These are phyloP conservation scores for Colletotrichum sp. DNA, from an alignment of 2,329 filamentous ascomycete species.

Conservation along the genomic window DNA sequence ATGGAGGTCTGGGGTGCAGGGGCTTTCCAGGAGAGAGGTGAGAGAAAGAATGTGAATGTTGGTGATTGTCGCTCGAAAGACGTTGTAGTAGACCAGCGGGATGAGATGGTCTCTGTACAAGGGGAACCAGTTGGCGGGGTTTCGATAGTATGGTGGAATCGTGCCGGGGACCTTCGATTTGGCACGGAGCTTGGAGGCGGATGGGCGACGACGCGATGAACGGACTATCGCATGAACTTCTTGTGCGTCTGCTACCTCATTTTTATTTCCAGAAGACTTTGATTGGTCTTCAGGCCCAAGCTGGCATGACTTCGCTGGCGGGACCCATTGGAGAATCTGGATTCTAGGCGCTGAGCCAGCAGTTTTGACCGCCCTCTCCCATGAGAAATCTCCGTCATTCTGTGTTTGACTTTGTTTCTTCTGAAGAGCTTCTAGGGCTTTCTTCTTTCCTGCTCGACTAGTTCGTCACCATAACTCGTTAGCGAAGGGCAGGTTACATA, in stretches of 20 bases:
- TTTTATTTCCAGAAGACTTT: background rate
- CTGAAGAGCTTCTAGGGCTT: background rate
- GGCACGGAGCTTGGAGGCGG: background rate
- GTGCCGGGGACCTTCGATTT: background rate
- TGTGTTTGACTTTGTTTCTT: background rate
- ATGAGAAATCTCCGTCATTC: no score
- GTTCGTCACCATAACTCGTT: background rate
- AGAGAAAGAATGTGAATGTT: constrained; percentile 36
- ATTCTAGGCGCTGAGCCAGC: background rate
- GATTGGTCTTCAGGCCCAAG: background rate
- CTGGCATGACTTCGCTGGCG: background rate
- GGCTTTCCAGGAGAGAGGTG: constrained; percentile 20
- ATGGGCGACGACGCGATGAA: background rate
- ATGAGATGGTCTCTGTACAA: constrained; percentile 35
- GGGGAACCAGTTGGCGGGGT: constrained; percentile 21
- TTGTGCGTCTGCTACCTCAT: background rate
- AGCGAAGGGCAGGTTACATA: constrained; percentile 19
- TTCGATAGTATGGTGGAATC: background rate
- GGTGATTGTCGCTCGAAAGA: constrained; percentile 37
- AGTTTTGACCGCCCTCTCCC: background rate
- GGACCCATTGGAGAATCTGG: background rate
- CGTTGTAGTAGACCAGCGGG: constrained; percentile 40
- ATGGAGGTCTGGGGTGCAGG: constrained; percentile 12
- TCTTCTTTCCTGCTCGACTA: constrained; percentile 9
- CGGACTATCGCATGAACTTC: background rate